phyloP scores from a whole-genome alignment of 306 rosid genomes.

The Sindora glabra region DNA sequence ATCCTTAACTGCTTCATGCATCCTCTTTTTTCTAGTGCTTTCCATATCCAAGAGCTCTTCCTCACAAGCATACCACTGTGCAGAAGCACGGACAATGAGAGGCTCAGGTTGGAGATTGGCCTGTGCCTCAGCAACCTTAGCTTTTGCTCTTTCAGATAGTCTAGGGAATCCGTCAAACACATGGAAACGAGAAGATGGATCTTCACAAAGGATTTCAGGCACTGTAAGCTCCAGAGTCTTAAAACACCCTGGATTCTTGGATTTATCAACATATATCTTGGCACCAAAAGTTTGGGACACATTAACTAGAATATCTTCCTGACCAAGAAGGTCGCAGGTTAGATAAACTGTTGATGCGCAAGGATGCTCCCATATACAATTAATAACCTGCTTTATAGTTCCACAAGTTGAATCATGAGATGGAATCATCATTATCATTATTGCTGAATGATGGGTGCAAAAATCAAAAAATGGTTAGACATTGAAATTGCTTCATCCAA shows the following conservation, averaged over 20 bases:
- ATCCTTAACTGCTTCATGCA: slow-evolving; percentile 58
- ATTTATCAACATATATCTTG: slow-evolving; percentile 56
- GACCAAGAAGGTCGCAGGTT: slow-evolving; percentile 64
- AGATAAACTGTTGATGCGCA: slow-evolving; percentile 52
- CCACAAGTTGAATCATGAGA: slow-evolving; percentile 8
- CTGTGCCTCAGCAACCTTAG: slow-evolving; percentile 44
- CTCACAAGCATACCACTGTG: slow-evolving; percentile 76
- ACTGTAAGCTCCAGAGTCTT: slow-evolving; percentile 33
- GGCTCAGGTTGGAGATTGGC: slow-evolving; percentile 40
- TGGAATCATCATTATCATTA: not conserved
- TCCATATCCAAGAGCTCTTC: slow-evolving; percentile 30
- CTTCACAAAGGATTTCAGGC: slow-evolving; percentile 61
- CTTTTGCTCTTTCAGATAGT: slow-evolving; percentile 47
- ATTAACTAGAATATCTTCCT: slow-evolving; percentile 58
- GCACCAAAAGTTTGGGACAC: slow-evolving; percentile 68
- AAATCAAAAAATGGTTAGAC: not conserved
- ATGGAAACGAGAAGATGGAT: slow-evolving; percentile 62
- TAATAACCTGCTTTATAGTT: slow-evolving; percentile 47
- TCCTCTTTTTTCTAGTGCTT: slow-evolving; percentile 37
- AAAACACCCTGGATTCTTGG: slow-evolving; percentile 42
- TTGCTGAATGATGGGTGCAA: not conserved
- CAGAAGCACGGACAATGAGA: slow-evolving; percentile 68
- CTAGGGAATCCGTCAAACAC: slow-evolving; percentile 59
- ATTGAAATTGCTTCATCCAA: not conserved
- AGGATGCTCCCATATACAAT: slow-evolving; percentile 84